Evolutionary conservation across 2,329 filamentous ascomycete genomes (phyloP).

Genomic region (Alternaria rosae): DNA sequence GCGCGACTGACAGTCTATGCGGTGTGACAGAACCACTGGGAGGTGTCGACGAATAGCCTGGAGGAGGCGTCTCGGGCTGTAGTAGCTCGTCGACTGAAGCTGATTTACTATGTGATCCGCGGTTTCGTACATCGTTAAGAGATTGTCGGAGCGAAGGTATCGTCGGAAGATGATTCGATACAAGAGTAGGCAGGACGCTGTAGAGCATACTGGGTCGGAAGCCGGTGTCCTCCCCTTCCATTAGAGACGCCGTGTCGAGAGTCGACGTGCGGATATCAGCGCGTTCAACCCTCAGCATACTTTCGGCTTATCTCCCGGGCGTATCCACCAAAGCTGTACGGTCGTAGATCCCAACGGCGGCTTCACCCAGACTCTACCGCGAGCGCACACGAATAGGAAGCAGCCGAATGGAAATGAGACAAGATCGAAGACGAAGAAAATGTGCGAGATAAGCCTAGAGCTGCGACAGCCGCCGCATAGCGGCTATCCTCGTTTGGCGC

Average conservation of each 20-base stretch:
- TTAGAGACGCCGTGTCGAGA: slow-evolving; percentile 12
- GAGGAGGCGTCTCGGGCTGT: slow-evolving; percentile 48
- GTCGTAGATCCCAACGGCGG: background rate
- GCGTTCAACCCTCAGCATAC: slow-evolving; percentile 15
- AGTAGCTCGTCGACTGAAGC: slow-evolving; percentile 25
- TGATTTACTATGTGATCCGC: slow-evolving; percentile 25
- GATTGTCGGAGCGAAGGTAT: slow-evolving; percentile 58
- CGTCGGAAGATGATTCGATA: slow-evolving; percentile 61
- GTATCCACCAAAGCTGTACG: background rate
- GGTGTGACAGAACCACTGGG: slow-evolving; percentile 32
- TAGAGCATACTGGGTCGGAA: slow-evolving; percentile 57
- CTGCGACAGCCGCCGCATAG: slow-evolving; percentile 11
- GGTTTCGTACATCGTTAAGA: slow-evolving; percentile 35
- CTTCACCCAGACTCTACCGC: background rate
- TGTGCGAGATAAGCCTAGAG: background rate
- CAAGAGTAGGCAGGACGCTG: slow-evolving; percentile 61
- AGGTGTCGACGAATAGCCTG: slow-evolving; percentile 41
- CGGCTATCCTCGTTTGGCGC: slow-evolving; percentile 24
- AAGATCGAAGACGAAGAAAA: background rate
- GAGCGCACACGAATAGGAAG: slow-evolving; percentile 1
- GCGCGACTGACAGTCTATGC: slow-evolving; percentile 22
- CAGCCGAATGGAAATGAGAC: background rate
- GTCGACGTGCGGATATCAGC: slow-evolving; percentile 3
- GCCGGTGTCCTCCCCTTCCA: slow-evolving; percentile 19
- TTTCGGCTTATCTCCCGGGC: slow-evolving; percentile 20